Conservation (phyloP, 495 filamentous ascomycete genomes). For the Aspergillus affinis region DNA sequence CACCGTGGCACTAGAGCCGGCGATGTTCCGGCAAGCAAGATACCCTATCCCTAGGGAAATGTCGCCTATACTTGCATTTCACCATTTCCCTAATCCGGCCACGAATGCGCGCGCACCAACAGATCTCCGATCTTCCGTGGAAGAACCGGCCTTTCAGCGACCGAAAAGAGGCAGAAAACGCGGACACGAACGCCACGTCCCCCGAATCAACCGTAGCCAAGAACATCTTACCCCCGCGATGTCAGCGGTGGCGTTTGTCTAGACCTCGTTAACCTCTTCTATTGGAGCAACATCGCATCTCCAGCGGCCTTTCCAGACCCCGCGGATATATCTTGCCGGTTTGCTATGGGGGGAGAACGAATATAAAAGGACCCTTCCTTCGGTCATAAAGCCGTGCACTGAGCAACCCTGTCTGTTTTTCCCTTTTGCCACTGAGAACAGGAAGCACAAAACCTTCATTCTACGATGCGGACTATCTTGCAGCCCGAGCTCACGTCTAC, state of each 20-base stretch:
- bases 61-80: too few species aligned
- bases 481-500: constrained; percentile 13
- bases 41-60: too few species aligned
- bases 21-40: too few species aligned
- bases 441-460: background rate
- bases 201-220: background rate
- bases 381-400: background rate
- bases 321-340: background rate
- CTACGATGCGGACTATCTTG: constrained; percentile 14
- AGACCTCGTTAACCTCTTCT: background rate
- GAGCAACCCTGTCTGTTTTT: background rate
- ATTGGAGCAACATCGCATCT: too few species aligned
- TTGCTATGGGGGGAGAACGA: background rate
- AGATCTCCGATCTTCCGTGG: too few species aligned
- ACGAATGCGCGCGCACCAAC: too few species aligned
- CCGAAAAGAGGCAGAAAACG: background rate
- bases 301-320: background rate
- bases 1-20: too few species aligned
- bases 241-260: background rate
- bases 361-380: background rate
- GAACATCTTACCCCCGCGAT: background rate
- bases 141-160: background rate
- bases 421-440: background rate
- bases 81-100: too few species aligned
- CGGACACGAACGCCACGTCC: background rate